phyloP scores from a whole-genome alignment of 768 basidiomycete genomes.

The Boletus sp. region DNA sequence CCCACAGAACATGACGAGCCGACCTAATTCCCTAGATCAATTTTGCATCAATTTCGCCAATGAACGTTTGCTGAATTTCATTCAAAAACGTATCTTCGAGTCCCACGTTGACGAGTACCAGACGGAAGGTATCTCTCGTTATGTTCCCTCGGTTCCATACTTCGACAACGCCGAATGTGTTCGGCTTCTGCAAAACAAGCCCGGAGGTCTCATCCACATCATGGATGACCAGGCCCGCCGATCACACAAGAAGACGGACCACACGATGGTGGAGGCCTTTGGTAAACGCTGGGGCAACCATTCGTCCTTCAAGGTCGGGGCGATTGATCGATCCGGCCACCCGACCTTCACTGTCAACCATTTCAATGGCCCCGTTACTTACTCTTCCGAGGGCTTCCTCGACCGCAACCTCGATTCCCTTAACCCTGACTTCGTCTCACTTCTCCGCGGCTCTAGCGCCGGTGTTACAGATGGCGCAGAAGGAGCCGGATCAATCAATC shows the following conservation, averaged over 20 bases:
- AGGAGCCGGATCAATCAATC: constrained; percentile 77
- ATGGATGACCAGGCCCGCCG: constrained; percentile 95
- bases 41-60: constrained; percentile 97
- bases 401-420: constrained; percentile 85
- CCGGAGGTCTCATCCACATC: constrained; percentile 92
- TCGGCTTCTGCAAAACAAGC: constrained; percentile 77
- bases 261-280: constrained; percentile 93
- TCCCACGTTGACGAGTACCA: constrained; percentile 78
- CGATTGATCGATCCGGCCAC: constrained; percentile 70
- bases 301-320: constrained; percentile 81
- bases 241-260: constrained; percentile 85
- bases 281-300: constrained; percentile 94
- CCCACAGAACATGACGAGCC: constrained; percentile 82
- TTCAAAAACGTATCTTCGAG: constrained; percentile 79
- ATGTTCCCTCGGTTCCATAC: constrained; percentile 69
- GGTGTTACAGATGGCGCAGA: constrained; percentile 48
- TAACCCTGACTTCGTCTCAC: constrained; percentile 88
- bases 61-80: constrained; percentile 83
- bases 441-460: constrained; percentile 63
- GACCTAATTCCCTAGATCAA: constrained; percentile 91
- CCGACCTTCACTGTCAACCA: constrained; percentile 91
- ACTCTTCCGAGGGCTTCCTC: constrained; percentile 87
- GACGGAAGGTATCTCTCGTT: constrained; percentile 70
- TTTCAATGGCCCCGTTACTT: constrained; percentile 87
- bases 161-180: constrained; percentile 92